Base-by-base conservation (phyloP, 495 filamentous ascomycete genomes). In the Hyaloscypha bicolor region DNA sequence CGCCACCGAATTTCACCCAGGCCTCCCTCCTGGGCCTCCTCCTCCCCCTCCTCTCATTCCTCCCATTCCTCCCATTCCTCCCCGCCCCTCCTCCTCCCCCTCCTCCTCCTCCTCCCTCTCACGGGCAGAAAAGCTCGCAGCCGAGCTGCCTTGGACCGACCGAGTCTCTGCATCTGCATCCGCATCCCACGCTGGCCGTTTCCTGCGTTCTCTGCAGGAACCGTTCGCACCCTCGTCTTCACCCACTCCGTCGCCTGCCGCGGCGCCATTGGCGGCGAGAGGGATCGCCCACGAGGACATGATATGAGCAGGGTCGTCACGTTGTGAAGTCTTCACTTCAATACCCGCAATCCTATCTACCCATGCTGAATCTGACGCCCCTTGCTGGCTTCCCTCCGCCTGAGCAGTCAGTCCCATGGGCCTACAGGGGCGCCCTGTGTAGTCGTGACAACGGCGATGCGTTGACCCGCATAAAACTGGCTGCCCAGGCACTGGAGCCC, bases 391-490 rank as follows among this genome's bases (percentile, higher is more conserved):
- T 33, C 61, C 59, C 60, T 5, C 4, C 21, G 33, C 9, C 29
- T 48, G 11, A 14, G 19, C 35, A 35, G 12, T 25, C 31, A 19
- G 64, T 65, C 57, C 55, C 39, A 72, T 69, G 66, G 70, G 66
- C 39, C 60, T 66, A 33, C 32, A 60, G 62, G n/a, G 37, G 53
- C 31, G 35, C 4, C 16, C 33, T 61, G 14, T 42, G 63, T 55
- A 62, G 70, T 69, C 64, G 35, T 68, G 62, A 67, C 65, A 73
- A 69, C 71, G 67, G 71, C 64, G 63, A 65, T 73, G 71, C 68
- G 71, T 68, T 65, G 65, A 69, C 68, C 71, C 68, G 71, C 71
- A 70, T 61, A 55, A 63, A 35, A 29, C 61, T 65, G 33, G 42
- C 55, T 29, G 63, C 56, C 63, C 62, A 67, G 45, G 55, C 66